phyloP scores from a whole-genome alignment of 371 early-diverging fungal species.

The Synchytrium microbalum region DNA sequence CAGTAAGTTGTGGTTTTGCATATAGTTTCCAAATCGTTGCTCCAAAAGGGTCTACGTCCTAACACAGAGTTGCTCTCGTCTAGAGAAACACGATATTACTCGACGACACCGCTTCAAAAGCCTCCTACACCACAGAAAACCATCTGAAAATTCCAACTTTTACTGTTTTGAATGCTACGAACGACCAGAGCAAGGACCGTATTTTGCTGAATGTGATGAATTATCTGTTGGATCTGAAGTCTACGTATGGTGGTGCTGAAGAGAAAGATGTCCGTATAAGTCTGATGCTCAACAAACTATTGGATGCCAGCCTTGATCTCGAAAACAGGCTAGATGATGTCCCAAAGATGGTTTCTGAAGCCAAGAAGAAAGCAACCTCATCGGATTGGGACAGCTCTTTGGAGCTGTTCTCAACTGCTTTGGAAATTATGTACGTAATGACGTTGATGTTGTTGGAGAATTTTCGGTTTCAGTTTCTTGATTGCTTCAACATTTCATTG shows the following conservation, averaged over 20 bases:
- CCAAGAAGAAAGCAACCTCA: conserved; percentile 52
- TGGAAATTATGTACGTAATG: conserved; percentile 54
- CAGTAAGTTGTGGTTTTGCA: too few species aligned
- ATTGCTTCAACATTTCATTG: too few species aligned
- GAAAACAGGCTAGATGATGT: too few species aligned
- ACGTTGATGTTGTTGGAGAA: too few species aligned
- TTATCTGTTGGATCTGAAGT: conserved; percentile 4
- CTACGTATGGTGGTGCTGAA: neutral
- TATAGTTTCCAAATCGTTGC: neutral
- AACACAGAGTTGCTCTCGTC: neutral
- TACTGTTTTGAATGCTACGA: conserved; percentile 8
- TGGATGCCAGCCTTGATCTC: too few species aligned
- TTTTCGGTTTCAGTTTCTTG: too few species aligned
- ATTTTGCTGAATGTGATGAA: neutral
- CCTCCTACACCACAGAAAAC: conserved; percentile 6
- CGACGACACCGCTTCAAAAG: conserved; percentile 12
- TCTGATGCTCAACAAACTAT: too few species aligned
- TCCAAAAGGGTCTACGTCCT: neutral
- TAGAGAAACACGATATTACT: conserved; percentile 11
- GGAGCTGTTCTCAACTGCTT: conserved; percentile 55
- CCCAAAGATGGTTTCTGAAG: conserved; percentile 54
- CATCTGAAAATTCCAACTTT: conserved; percentile 5
- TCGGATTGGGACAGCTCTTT: conserved; percentile 53
- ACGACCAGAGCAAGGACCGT: neutral
- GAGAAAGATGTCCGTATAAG: neutral